Evolutionary conservation across 164 flowering plant genomes (phyloP).

Genomic region (Warburgia ugandensis): DNA sequence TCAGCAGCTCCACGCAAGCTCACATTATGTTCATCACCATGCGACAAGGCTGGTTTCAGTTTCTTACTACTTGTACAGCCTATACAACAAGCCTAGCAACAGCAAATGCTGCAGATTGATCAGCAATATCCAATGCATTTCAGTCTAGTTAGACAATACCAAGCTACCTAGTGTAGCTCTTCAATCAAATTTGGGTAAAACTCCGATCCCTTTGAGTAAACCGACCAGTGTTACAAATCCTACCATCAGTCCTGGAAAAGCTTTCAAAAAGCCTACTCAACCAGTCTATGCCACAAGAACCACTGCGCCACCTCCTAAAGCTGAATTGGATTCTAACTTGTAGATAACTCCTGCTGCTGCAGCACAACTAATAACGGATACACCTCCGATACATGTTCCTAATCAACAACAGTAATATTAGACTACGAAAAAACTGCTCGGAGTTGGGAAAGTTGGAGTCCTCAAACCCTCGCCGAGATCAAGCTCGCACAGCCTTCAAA

Average conservation of each 20-base stretch:
- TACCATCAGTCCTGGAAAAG: slow-evolving; percentile 24
- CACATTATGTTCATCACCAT: slow-evolving; percentile 62
- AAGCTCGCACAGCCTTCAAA: too few species aligned
- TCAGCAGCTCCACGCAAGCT: slow-evolving; percentile 52
- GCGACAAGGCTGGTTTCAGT: slow-evolving; percentile 48
- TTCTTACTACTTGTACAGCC: slow-evolving; percentile 59
- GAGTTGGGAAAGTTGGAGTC: too few species aligned
- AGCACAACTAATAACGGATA: slow-evolving; percentile 2
- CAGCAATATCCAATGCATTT: slow-evolving; percentile 58
- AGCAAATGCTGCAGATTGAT: slow-evolving; percentile 25
- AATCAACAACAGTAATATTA: slow-evolving; percentile 57
- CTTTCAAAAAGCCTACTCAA: slow-evolving; percentile 22
- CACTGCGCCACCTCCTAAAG: slow-evolving; percentile 34
- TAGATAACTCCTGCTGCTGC: slow-evolving; percentile 43
- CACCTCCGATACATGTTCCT: slow-evolving; percentile 46
- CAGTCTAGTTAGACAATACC: slow-evolving; percentile 50
- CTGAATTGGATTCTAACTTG: slow-evolving; percentile 43
- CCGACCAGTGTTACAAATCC: slow-evolving; percentile 48
- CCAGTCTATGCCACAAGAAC: slow-evolving; percentile 25
- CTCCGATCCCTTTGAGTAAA: slow-evolving; percentile 31
- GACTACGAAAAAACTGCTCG: too few species aligned
- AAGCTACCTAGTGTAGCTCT: slow-evolving; percentile 44
- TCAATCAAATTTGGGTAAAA: slow-evolving; percentile 39
- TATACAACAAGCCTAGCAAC: slow-evolving; percentile 35
- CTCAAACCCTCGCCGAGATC: too few species aligned